Base-by-base conservation (phyloP, 148 eudicot genomes). In the Arctostaphylos glauca region DNA sequence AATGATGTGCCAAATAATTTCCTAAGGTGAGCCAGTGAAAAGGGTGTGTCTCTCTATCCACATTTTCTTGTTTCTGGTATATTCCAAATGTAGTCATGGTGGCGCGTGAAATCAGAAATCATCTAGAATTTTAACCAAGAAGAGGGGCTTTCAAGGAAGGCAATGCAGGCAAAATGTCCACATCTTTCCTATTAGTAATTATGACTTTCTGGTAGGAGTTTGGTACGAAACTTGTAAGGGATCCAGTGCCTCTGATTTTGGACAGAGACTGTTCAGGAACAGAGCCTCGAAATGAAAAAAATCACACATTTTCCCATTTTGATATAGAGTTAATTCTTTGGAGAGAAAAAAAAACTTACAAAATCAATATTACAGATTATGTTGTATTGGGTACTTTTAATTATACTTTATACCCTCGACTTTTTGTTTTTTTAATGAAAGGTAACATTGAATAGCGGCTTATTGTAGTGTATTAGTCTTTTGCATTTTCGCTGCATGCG, bases 151-250 rank as follows among this genome's bases (percentile, higher is more conserved):
- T 21, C 49, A 83, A 78, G 81, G 85, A 72, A 68, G 82, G 82
- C 77, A 83, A 78, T 38, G 85, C 49, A 68, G 78, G 56, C 77
- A 54, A 16, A 70, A 14, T 15, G 82, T 83, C 85, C 46, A 67
- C 85, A 56, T 83, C 85, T 44, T 75, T 75, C 38, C 43, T 74
- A 41, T 15, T 9, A 18, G 80, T 48, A 76, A 82, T 82, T 4
- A 82, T 82, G 84, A 50, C 19, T 4, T 82, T 82, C 80, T 59
- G 84, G 84, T 60, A 31, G 38, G 38, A 58, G 84, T 82, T 74
- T 19, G 84, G 80, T 66, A 25, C 80, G n/a, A 19, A 19, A 6
- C 47, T 81, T 3, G 50, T 46, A 54, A 53, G 7, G 31, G 41
- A 21, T 54, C n/a, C 10, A 70, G 6, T 52, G 59, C 50, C 68